Evolutionary conservation across 2,329 filamentous ascomycete genomes (phyloP).

Genomic region (Trichoderma cornu-damae): DNA sequence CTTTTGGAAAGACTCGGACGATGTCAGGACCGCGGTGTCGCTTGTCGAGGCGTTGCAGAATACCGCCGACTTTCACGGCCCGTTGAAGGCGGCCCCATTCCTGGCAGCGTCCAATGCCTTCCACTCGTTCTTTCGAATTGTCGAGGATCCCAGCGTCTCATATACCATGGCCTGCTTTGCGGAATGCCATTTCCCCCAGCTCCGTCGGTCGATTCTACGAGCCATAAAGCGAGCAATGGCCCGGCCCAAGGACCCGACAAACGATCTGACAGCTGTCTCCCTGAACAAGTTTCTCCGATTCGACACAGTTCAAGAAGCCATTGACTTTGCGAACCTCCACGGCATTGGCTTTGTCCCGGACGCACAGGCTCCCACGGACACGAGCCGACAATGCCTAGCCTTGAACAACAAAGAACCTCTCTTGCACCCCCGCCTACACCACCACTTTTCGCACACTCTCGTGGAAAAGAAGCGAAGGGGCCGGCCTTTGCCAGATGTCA

Average conservation of each 20-base stretch:
- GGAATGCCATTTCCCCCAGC: conserved; percentile 59
- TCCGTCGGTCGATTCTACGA: conserved; percentile 55
- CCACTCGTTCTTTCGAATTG: conserved; percentile 54
- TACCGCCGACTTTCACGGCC: conserved; percentile 52
- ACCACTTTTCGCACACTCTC: conserved; percentile 50
- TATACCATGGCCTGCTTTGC: conserved; percentile 67
- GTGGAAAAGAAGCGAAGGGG: conserved; percentile 57
- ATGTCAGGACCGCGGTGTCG: conserved; percentile 56
- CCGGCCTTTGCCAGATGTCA: conserved; percentile 48
- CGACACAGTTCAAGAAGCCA: conserved; percentile 61
- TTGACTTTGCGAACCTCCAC: conserved; percentile 58
- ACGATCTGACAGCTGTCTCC: conserved; percentile 53
- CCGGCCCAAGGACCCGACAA: conserved; percentile 52
- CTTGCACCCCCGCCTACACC: conserved; percentile 47
- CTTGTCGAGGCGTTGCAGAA: conserved; percentile 58
- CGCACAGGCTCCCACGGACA: conserved; percentile 32
- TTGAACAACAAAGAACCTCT: conserved; percentile 42
- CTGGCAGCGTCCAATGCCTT: conserved; percentile 47
- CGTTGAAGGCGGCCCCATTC: conserved; percentile 46
- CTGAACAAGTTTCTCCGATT: conserved; percentile 59
- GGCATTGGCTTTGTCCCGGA: conserved; percentile 46
- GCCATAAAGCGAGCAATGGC: conserved; percentile 52
- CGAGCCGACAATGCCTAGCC: conserved; percentile 39
- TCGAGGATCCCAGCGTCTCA: conserved; percentile 52
- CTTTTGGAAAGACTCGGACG: conserved; percentile 51